Conservation (phyloP, 169 alveolate species). For the Eimeria maxima region DNA sequence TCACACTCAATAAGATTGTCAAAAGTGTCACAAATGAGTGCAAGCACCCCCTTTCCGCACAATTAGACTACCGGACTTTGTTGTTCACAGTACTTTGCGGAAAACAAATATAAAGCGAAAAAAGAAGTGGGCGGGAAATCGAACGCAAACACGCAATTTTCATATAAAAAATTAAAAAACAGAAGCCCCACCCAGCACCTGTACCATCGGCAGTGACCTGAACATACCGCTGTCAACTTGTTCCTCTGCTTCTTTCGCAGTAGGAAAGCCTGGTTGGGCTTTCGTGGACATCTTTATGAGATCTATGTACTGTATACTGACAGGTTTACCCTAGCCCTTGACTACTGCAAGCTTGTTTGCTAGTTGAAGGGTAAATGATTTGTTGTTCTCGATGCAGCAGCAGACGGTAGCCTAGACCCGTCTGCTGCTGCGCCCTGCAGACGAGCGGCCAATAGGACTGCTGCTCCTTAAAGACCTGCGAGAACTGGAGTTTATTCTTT, state of each 20-base stretch:
- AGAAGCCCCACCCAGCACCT: background rate
- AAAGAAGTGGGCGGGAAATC: too few species aligned
- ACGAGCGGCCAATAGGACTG: background rate
- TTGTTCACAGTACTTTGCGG: too few species aligned
- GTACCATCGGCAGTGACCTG: background rate
- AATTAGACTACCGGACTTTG: too few species aligned
- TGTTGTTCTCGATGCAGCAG: conserved; percentile 21
- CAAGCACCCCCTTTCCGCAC: background rate
- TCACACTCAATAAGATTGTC: too few species aligned
- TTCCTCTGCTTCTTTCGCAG: conserved; percentile 71
- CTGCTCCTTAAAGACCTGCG: background rate
- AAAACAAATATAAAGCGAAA: too few species aligned
- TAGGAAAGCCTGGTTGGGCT: conserved; percentile 21
- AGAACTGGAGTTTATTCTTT: background rate
- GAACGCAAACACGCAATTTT: background rate
- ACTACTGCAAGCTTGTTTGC: background rate
- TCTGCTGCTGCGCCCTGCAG: conserved; percentile 67
- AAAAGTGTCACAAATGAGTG: background rate
- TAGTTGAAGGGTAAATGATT: background rate
- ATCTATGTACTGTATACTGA: background rate
- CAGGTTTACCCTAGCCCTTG: background rate
- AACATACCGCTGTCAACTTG: conserved; percentile 68
- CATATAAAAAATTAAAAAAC: too few species aligned
- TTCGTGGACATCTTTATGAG: conserved; percentile 26
- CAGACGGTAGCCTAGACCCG: conserved; percentile 44